Evolutionary conservation across 805 yeast genomes (phyloP).

Genomic region (Nakazawaea sp.): DNA sequence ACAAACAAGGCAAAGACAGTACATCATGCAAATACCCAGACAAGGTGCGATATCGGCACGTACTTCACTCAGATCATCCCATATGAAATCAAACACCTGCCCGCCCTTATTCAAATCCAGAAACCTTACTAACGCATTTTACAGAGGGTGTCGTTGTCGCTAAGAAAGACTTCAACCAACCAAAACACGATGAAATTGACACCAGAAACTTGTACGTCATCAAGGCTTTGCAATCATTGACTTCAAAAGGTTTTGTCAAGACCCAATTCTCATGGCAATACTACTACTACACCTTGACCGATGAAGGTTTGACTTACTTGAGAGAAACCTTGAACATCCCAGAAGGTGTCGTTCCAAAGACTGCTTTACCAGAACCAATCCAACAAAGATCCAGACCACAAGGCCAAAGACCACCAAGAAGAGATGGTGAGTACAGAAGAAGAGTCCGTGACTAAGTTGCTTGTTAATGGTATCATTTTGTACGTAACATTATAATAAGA

Average conservation of each 20-base stretch:
- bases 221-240: constrained; percentile 98
- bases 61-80: no score
- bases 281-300: constrained; percentile 99
- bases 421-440: constrained; percentile 55
- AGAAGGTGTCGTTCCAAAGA: constrained; percentile 96
- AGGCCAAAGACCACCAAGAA: constrained; percentile 38
- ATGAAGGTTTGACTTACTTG: constrained; percentile 98
- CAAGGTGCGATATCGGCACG: no score
- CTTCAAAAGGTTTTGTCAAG: constrained; percentile 98
- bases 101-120: no score
- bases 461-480: neutral
- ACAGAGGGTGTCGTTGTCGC: constrained; percentile 99
- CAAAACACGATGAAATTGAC: constrained; percentile 97
- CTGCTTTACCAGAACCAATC: constrained; percentile 93
- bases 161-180: constrained; percentile 96
- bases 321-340: constrained; percentile 98
- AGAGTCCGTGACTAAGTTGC: constrained; percentile 25
- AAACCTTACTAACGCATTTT: constrained; percentile 34
- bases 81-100: no score
- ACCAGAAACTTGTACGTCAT: constrained; percentile 96
- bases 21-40: no score
- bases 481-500: neutral
- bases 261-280: constrained; percentile 99
- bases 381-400: constrained; percentile 61
- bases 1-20: no score